A percentile compares a stretch with the other conserved stretches of the same genome.
phyloP scores from a whole-genome alignment of 345 rosid species.

The Euclidium syriacum region DNA sequence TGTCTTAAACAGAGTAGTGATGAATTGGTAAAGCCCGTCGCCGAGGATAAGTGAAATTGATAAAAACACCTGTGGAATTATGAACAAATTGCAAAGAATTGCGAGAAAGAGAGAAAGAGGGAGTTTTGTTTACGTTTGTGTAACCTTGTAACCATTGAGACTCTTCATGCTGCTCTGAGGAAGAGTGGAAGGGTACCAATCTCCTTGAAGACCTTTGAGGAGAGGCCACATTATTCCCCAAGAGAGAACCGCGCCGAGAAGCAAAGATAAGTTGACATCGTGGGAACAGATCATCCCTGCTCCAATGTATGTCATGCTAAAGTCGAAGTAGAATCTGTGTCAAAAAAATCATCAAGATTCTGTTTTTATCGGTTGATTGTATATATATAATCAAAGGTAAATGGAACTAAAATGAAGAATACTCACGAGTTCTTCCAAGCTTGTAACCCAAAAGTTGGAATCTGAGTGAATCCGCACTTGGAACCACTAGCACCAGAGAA shows the following conservation, averaged over 20 bases:
- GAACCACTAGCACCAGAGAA: constrained; percentile 44
- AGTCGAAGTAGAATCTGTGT: constrained; percentile 93
- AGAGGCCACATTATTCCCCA: constrained; percentile 99
- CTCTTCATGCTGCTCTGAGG: constrained; percentile 73
- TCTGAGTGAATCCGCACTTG: constrained; percentile 68
- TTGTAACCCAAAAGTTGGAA: constrained; percentile 71
- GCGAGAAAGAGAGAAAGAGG: too few species aligned
- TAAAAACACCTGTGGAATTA: constrained; percentile 58
- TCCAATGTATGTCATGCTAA: constrained; percentile 80
- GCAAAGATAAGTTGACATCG: constrained; percentile 74
- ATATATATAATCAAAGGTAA: too few species aligned
- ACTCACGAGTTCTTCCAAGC: constrained; percentile 70
- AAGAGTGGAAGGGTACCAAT: constrained; percentile 56
- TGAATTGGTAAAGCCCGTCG: constrained; percentile 89
- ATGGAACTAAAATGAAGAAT: neutral
- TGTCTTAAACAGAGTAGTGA: constrained; percentile 60
- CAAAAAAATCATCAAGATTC: constrained; percentile 23
- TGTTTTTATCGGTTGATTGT: neutral
- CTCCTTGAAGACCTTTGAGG: constrained; percentile 57
- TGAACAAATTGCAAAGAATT: neutral
- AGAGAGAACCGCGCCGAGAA: constrained; percentile 75
- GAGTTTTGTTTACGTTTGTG: neutral
- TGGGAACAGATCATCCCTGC: constrained; percentile 97
- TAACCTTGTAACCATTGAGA: constrained; percentile 87
- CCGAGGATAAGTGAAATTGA: constrained; percentile 81